Base-by-base conservation (phyloP, 371 early-diverging fungal species). In the Mortierella sp. region DNA sequence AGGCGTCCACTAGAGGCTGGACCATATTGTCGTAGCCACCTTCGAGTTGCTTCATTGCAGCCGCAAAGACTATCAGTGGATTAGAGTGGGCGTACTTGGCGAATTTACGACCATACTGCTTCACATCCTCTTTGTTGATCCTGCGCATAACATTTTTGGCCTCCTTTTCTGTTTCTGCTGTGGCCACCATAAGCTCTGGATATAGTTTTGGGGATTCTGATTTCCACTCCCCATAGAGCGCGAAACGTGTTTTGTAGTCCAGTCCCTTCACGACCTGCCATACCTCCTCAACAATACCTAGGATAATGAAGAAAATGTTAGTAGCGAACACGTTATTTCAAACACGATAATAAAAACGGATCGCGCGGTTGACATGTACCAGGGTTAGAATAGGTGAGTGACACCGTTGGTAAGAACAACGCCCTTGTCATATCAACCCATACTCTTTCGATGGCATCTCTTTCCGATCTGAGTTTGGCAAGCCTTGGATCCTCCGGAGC, bases 181-280 rank as follows among this genome's bases (percentile, higher is more conserved):
- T 87, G 3, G 85, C 59, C 14, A 87, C 73, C 57, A 85, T 79
- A 14, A 88, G 77, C 68, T 90, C 89, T 16, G 86, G 85, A 3
- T 83, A 83, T 8, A 39, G 24, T 24, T 61, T 66, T 1, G 64
- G 35, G 59, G 90, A 86, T 18, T 88, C 86, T 40, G 85, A 86
- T 43, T 88, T 89, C 97, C 97, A 97, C 70, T 95, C 93, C 20
- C 92, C 93, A 74, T 96, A 97, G 11, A 97, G 83, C 1, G 87
- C 89, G 73, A 86, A 93, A 39, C 96, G 88, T 68, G 89, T 90
- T 75, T 90, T 87, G 58, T 90, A 92, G 12, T 91, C 87, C 43
- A 93, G 83, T 14, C 72, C 73, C 18, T 90, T 90, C 12, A 96
- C 66, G 0, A 97, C 73, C 58, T 88, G 85, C 96, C 97, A 97